Evolutionary conservation across 176 grass and related monocot species (phyloP).

Genomic region (Oryza glaberrima): DNA sequence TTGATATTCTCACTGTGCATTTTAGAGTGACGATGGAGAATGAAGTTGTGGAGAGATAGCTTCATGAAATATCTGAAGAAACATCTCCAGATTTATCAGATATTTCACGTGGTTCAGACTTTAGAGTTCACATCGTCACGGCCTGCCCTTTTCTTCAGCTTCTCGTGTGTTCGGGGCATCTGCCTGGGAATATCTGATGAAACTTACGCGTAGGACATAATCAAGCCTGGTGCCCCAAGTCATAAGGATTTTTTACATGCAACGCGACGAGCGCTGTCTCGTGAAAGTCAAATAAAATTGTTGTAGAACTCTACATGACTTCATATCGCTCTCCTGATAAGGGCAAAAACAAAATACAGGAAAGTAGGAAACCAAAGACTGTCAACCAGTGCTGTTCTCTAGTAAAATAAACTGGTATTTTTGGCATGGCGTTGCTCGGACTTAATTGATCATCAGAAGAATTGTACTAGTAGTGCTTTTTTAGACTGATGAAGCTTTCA

Average conservation of each 20-base stretch:
- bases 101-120: constrained; percentile 13
- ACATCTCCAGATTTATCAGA: constrained; percentile 8
- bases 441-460: background rate
- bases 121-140: background rate
- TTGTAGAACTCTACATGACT: background rate
- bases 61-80: background rate
- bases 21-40: background rate
- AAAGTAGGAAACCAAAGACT: background rate
- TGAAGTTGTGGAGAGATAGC: background rate
- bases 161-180: background rate
- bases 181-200: background rate
- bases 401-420: background rate
- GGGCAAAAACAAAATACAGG: background rate
- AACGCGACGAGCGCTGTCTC: background rate
- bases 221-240: too few species aligned
- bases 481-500: background rate
- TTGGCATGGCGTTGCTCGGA: background rate
- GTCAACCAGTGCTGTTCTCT: background rate
- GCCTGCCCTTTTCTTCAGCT: constrained; percentile 16
- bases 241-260: background rate
- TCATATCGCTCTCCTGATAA: background rate
- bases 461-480: background rate
- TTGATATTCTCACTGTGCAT: background rate
- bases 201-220: background rate
- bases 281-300: background rate